These are phyloP conservation scores for Thelonectria blattea DNA, from an alignment of 2,329 filamentous ascomycete genomes.

Conservation along the genomic window DNA sequence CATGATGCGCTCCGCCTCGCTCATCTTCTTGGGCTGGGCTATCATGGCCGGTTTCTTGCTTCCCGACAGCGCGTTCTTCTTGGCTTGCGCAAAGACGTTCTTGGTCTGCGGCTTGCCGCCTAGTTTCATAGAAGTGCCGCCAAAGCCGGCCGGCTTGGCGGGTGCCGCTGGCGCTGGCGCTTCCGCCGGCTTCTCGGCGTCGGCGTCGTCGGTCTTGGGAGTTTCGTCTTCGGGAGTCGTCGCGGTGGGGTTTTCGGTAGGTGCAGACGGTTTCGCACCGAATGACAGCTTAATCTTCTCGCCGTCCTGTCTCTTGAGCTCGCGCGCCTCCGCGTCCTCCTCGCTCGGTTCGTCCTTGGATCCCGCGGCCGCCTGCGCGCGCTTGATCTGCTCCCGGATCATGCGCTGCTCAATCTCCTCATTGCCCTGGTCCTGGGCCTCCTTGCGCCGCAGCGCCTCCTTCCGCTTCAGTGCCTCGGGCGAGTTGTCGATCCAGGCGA, in stretches of 20 bases:
- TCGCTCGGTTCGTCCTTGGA: slow-evolving; percentile 49
- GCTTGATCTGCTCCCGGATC: slow-evolving; percentile 82
- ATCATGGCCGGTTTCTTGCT: slow-evolving; percentile 66
- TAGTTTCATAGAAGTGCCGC: slow-evolving; percentile 68
- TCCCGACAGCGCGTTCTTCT: slow-evolving; percentile 72
- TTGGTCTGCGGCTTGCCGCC: slow-evolving; percentile 69
- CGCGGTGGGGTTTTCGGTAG: slow-evolving; percentile 30
- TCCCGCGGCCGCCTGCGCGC: slow-evolving; percentile 64
- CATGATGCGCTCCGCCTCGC: slow-evolving; percentile 88
- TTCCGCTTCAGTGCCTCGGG: slow-evolving; percentile 81
- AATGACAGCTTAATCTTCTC: slow-evolving; percentile 78
- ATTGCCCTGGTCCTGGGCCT: slow-evolving; percentile 87
- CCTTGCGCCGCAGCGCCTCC: slow-evolving; percentile 82
- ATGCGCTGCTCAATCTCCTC: slow-evolving; percentile 86
- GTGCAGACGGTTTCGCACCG: slow-evolving; percentile 50
- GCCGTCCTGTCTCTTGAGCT: slow-evolving; percentile 68
- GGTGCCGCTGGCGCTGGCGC: slow-evolving; percentile 24
- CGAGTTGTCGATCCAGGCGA: slow-evolving; percentile 91
- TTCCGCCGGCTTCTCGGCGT: slow-evolving; percentile 16
- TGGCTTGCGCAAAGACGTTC: slow-evolving; percentile 73
- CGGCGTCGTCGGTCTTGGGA: slow-evolving; percentile 10
- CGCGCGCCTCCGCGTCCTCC: slow-evolving; percentile 50
- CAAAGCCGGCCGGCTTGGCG: slow-evolving; percentile 43
- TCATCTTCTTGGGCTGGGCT: slow-evolving; percentile 80
- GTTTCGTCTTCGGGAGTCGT: slow-evolving; percentile 16